phyloP scores from a whole-genome alignment of 495 filamentous ascomycete genomes.

The Aspergillus kassunensis region DNA sequence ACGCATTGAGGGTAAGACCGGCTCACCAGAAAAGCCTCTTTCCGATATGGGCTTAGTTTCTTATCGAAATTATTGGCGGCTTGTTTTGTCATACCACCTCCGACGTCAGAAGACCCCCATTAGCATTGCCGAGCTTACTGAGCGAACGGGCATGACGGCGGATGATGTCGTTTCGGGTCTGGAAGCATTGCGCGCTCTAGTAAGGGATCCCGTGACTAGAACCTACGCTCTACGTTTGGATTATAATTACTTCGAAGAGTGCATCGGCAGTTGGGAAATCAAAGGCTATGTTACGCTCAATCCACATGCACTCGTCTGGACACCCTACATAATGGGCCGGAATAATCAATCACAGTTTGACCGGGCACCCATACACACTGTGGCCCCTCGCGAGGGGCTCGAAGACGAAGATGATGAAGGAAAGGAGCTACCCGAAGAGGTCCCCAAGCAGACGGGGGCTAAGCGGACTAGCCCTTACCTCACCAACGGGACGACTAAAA shows the following conservation, averaged over 20 bases:
- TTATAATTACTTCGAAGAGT: slow-evolving; percentile 72
- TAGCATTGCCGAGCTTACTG: slow-evolving; percentile 76
- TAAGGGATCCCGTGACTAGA: slow-evolving; percentile 83
- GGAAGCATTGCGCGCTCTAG: slow-evolving; percentile 81
- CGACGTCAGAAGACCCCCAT: slow-evolving; percentile 59
- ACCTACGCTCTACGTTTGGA: slow-evolving; percentile 87
- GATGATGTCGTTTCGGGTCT: slow-evolving; percentile 93
- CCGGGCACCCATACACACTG: slow-evolving; percentile 75
- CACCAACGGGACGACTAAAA: slow-evolving; percentile 22
- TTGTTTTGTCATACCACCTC: slow-evolving; percentile 80
- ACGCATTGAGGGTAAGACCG: slow-evolving; percentile 86
- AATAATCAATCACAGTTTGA: slow-evolving; percentile 82
- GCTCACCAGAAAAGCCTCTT: slow-evolving; percentile 94
- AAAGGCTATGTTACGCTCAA: slow-evolving; percentile 86
- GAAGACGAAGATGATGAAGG: slow-evolving; percentile 50
- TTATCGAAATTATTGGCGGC: slow-evolving; percentile 94
- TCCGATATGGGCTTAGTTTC: slow-evolving; percentile 97
- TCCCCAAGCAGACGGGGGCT: slow-evolving; percentile 17
- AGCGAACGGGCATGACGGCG: slow-evolving; percentile 89
- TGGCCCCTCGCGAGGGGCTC: slow-evolving; percentile 71
- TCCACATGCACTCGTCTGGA: slow-evolving; percentile 80
- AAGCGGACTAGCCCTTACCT: slow-evolving; percentile 19
- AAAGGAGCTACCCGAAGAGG: slow-evolving; percentile 28
- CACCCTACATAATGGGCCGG: slow-evolving; percentile 94
- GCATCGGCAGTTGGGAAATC: slow-evolving; percentile 78